Evolutionary conservation across 345 rosid species (phyloP), one percentile per base, ranked within the genome.

Genomic region (Reutealis trisperma): DNA sequence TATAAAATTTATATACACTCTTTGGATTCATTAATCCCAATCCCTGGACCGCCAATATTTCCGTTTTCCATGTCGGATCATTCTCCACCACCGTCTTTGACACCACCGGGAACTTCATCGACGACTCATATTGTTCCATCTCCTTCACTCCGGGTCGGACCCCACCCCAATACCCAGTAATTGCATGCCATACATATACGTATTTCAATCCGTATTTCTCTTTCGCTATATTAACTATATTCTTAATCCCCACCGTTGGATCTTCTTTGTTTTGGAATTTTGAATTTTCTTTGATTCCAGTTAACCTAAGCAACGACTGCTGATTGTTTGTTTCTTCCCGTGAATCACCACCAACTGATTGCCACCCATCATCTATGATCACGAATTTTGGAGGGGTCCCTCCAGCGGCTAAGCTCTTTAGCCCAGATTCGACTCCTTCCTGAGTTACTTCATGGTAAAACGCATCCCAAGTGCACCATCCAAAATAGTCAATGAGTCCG

Each of bases 401-500:
- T 2, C 99, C 98, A 49, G 90, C 82, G 51, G 85, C 68, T 27
- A 95, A 89, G 77, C 90, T 89, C 51, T 82, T 71, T 1, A 95
- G 88, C 22, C 98, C 96, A 6, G 94, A 89, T 77, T 91, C 98
- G 1, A 95, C 99, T 7, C 96, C 98, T 82, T 93, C 99, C 70
- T 92, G 99, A 6, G 93, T 93, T 41, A 95, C 98, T 11, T 95
- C 93, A 58, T 95, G 93, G 82, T 95, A 95, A 81, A 93, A 95
- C 24, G 99, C 99, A 74, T 95, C 99, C 99, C 99, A 95, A 24
- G 99, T 95, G 81, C 99, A 95, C 99, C 99, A 95, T 0, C 99
- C 99, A 69, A 95, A 93, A 47, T 86, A 89, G 81, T 93, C 96
- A 1, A 95, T 84, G 14, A 95, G 80, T 18, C 87, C 96, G 0